A percentile compares a stretch with the other conserved stretches of the same genome.
Evolutionary conservation across 192 early-diverging fungal genomes (phyloP).

Genomic region (Coemansia sp.): DNA sequence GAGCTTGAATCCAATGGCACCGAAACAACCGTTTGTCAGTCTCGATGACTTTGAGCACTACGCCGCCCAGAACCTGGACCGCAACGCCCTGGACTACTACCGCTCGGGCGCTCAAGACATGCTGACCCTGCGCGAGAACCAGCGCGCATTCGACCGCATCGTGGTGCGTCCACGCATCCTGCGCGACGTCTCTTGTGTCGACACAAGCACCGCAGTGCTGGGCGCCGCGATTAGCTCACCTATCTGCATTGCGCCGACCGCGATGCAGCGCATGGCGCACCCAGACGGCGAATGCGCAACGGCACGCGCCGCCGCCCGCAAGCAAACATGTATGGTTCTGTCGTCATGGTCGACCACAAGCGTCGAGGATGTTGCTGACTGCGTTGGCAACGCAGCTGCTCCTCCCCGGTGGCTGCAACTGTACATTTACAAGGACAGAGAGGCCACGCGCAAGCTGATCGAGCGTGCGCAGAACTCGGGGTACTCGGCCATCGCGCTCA

Average conservation of each 20-base stretch:
- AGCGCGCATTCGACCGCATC: slow-evolving; percentile 48
- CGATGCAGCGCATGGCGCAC: slow-evolving; percentile 71
- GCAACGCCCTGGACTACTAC: slow-evolving; percentile 56
- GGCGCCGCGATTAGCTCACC: slow-evolving; percentile 59
- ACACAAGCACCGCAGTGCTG: slow-evolving; percentile 60
- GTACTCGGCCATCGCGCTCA: slow-evolving; percentile 63
- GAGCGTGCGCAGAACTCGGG: slow-evolving; percentile 70
- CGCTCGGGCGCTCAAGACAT: slow-evolving; percentile 56
- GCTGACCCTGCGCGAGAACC: slow-evolving; percentile 50
- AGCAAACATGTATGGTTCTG: slow-evolving; percentile 54
- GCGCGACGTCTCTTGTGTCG: slow-evolving; percentile 64
- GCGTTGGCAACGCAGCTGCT: too few relatives aligned
- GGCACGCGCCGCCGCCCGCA: slow-evolving; percentile 49
- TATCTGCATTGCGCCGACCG: slow-evolving; percentile 77
- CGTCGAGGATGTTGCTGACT: slow-evolving; percentile 66
- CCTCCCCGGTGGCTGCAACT: slow-evolving; percentile 69
- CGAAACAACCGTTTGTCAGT: slow-evolving; percentile 18
- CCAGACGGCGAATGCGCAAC: slow-evolving; percentile 67
- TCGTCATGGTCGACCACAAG: slow-evolving; percentile 63
- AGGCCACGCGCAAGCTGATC: slow-evolving; percentile 61
- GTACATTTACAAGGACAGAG: slow-evolving; percentile 77
- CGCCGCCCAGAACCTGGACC: slow-evolving; percentile 31
- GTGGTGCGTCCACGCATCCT: slow-evolving; percentile 64
- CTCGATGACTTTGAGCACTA: slow-evolving; percentile 53
- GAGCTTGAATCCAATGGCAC: background rate